These are phyloP conservation scores for Penicillium lagena DNA, from an alignment of 495 filamentous ascomycete genomes.

Conservation along the genomic window DNA sequence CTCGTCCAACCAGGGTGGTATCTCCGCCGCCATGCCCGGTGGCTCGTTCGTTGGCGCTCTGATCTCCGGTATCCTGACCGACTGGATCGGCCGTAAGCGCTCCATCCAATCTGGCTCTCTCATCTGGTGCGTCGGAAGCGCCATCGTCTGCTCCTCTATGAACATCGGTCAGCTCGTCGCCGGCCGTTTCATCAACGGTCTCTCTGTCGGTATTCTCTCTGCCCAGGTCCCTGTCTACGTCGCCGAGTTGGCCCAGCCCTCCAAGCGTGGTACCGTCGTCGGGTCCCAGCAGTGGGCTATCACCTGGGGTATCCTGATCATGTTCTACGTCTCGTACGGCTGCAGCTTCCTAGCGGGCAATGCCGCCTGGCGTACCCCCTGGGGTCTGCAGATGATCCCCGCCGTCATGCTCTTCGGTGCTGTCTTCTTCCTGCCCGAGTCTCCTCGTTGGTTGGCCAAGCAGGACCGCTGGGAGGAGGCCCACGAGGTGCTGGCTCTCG, in stretches of 20 bases:
- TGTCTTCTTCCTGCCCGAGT: conserved; percentile 64
- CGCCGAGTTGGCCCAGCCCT: conserved; percentile 63
- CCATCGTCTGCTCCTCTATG: conserved; percentile 63
- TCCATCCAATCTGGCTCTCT: conserved; percentile 58
- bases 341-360: conserved; percentile 47
- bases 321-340: conserved; percentile 72
- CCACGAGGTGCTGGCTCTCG: conserved; percentile 53
- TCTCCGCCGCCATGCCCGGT: conserved; percentile 65
- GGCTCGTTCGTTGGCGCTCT: conserved; percentile 72
- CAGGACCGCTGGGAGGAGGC: conserved; percentile 71
- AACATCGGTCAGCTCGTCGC: conserved; percentile 69
- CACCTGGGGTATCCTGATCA: conserved; percentile 76
- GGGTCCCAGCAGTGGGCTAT: conserved; percentile 74
- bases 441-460: conserved; percentile 70
- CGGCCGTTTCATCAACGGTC: conserved; percentile 71
- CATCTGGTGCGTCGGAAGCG: conserved; percentile 63
- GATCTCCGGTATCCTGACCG: conserved; percentile 59
- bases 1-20: conserved; percentile 49
- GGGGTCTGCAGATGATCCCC: conserved; percentile 72
- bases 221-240: conserved; percentile 79
- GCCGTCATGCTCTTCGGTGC: conserved; percentile 57
- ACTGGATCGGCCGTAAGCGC: conserved; percentile 59
- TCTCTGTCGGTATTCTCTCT: conserved; percentile 70
- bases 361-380: conserved; percentile 66
- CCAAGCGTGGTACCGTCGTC: conserved; percentile 64